Base-by-base conservation (phyloP, 805 yeast genomes). In the Saccharomycopsis sp. region DNA sequence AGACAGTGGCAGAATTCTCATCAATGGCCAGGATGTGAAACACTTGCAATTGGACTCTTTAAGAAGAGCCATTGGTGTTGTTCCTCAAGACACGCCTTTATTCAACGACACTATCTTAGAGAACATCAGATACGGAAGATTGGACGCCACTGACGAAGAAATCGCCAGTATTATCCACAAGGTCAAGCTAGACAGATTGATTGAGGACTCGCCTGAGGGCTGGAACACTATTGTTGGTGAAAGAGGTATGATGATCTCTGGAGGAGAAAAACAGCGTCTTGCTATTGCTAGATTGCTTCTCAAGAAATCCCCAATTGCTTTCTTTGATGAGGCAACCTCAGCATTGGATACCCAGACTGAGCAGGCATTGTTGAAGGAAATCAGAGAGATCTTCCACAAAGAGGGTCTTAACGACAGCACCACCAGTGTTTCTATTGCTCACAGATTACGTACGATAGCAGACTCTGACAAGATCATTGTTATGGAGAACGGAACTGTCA, bases 261-360 rank as follows among this genome's bases (percentile, higher is more conserved):
- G 99, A n/a, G 99, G 99, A 61, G 99, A 94, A 70, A 91, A 94
- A 69, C 99, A 94, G 72, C 76, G 99, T 62, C 75, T 94, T 50
- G 98, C 99, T 0, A 90, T 94, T 63, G 94, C 97, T 0, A 79
- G 99, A 62, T 81, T 94, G n/a, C 71, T 94, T 50, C 73, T 94
- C 64, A 94, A 94, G 70, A 78, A 82, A 62, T 83, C 97, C 0
- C 92, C 94, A 24, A 89, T 94, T 53, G 87, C 95, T 57, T 92
- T 94, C 70, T 91, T 94, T 64, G 99, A 94, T 68, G 99, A 94
- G 68, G 98, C 99, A 1, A 89, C 99, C 0, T 86, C 96, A 52
- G 98, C 99, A 0, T 76, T 94, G 52, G 99, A 94, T 70, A 94
- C 99, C 9, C 96, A 91, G 65, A 94, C 99, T 0, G 99, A 94